Evolutionary conservation across 1,139 yeast species (phyloP).

Genomic region (Geotrichum citri-aurantii): DNA sequence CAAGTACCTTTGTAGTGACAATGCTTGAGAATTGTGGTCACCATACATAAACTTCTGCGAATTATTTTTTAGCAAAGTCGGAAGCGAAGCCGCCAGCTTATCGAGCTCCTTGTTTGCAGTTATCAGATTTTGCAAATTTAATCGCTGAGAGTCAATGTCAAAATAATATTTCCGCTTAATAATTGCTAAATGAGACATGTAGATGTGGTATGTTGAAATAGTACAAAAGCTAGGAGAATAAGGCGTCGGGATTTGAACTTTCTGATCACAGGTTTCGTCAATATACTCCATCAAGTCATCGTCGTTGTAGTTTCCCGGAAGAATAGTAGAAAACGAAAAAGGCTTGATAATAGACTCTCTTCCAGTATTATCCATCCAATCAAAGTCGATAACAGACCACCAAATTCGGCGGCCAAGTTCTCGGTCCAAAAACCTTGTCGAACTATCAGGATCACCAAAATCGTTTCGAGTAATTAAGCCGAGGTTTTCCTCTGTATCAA

Average conservation of each 20-base stretch:
- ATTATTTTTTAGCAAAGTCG: background rate
- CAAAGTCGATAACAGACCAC: slow-evolving; percentile 36
- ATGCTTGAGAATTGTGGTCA: slow-evolving; percentile 5
- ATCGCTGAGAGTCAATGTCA: background rate
- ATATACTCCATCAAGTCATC: slow-evolving; percentile 15
- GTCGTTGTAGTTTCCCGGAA: slow-evolving; percentile 27
- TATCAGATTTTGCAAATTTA: background rate
- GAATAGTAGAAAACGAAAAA: slow-evolving; percentile 30
- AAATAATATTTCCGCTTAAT: slow-evolving; percentile 16
- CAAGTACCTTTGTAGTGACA: slow-evolving; percentile 16
- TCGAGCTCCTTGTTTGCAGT: slow-evolving; percentile 13
- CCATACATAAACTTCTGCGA: slow-evolving; percentile 11
- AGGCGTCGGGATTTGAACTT: slow-evolving; percentile 2
- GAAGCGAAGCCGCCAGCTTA: slow-evolving; percentile 1
- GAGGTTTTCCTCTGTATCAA: slow-evolving; percentile 19
- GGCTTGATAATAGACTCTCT: slow-evolving; percentile 28
- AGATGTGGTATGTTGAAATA: slow-evolving; percentile 13
- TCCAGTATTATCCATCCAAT: slow-evolving; percentile 37
- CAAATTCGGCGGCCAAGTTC: slow-evolving; percentile 35
- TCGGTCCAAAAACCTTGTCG: slow-evolving; percentile 23
- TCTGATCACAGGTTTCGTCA: background rate
- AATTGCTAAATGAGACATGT: slow-evolving; percentile 10
- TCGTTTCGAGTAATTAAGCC: slow-evolving; percentile 10
- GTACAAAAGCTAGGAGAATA: slow-evolving; percentile 2
- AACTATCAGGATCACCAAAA: slow-evolving; percentile 16